Evolutionary conservation across 2,329 filamentous ascomycete species (phyloP).

Genomic region (Harringtonia lauricola): DNA sequence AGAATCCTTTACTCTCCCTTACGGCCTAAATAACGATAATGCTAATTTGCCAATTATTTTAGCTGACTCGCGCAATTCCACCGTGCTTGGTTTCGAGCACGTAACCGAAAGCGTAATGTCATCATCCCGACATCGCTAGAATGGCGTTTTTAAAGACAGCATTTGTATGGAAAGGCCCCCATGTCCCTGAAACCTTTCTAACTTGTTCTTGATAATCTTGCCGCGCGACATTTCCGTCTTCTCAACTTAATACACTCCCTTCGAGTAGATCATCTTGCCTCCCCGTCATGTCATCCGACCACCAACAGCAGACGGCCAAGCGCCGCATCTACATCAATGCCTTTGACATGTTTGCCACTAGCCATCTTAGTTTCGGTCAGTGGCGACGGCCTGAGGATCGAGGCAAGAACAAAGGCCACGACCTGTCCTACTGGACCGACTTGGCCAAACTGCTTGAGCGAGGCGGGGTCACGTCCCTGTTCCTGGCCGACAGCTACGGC

Average conservation of each 20-base stretch:
- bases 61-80: too few relatives aligned
- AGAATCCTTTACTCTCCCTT: too few relatives aligned
- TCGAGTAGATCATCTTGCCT: too few relatives aligned
- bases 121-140: background rate
- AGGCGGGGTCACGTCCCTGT: conserved; percentile 28
- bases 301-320: background rate
- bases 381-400: background rate
- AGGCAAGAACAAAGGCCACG: conserved; percentile 16
- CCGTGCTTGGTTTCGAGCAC: too few relatives aligned
- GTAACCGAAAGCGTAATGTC: background rate
- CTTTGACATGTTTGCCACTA: background rate
- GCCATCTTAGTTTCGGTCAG: background rate
- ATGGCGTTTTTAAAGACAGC: background rate
- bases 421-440: conserved; percentile 47
- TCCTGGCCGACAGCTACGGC: conserved; percentile 7
- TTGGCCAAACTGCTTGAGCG: conserved; percentile 47
- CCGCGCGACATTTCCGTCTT: too few relatives aligned
- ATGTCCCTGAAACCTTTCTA: background rate
- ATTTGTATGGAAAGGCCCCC: background rate
- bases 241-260: too few relatives aligned
- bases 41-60: too few relatives aligned
- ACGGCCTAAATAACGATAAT: too few relatives aligned
- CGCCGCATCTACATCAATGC: background rate
- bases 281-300: too few relatives aligned
- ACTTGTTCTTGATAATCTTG: too few relatives aligned